Evolutionary conservation across 129 eudicot genomes (phyloP), one percentile per base, ranked within the genome.

Genomic region (Pittosporum tobira): DNA sequence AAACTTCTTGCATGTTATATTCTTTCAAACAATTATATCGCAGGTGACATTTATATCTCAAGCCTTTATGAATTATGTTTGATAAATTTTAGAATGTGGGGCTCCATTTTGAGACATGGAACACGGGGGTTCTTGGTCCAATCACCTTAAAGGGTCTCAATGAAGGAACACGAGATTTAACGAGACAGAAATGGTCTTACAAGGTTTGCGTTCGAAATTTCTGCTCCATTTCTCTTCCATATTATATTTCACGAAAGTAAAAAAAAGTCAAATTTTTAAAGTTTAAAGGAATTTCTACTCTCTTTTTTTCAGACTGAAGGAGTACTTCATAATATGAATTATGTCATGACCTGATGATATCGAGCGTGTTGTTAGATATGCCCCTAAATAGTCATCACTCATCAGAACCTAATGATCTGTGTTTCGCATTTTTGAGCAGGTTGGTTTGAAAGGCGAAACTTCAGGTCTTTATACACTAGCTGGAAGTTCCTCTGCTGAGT

Each of bases 81-180:
- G 18, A 57, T 66, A 51, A 42, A 10, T 59, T 63, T 62, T 83
- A 90, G 97, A 90, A 90, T 71, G 94, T 82, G 19, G 97, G 97
- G 13, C 29, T 69, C 42, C 97, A 85, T 72, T 90, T 66, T 58
- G 97, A 90, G 87, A 75, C 26, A 21, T 82, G 71, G 75, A 80
- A 82, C 58, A 64, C 84, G 18, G 95, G 97, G 42, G 79, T 90
- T 53, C 88, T 90, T 68, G 97, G 97, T 30, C 97, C 97, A 34
- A 72, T 90, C 63, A 85, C 81, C 29, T 69, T 90, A 72, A 70
- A 58, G 22, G 97, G 97, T 60, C 78, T 89, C 26, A 75, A 79
- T 27, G 80, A 65, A 43, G 95, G 95, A 51, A 63, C 86, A 19
- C 42, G 88, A 70, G 97, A 90, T 75, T 85, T 90, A 73, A 80